Conservation (phyloP, 306 rosid genomes). For the Medicago ruthenica region DNA sequence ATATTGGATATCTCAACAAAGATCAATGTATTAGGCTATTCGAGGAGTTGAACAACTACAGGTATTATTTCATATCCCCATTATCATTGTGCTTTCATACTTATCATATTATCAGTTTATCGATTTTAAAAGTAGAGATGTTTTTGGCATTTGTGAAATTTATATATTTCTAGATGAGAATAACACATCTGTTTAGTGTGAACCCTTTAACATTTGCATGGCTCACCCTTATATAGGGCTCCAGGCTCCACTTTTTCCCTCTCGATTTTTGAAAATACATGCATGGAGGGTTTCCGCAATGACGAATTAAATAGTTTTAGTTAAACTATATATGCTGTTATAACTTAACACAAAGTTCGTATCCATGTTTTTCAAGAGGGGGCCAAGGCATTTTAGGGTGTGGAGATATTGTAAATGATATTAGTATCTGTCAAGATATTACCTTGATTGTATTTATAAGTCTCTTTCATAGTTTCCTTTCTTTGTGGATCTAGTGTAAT, state of each 20-base stretch:
- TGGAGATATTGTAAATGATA: background rate
- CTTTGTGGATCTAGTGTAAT: background rate
- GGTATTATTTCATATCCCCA: constrained; percentile 53
- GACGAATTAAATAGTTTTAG: constrained; percentile 12
- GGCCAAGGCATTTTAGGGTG: constrained; percentile 33
- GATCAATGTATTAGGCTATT: constrained; percentile 79
- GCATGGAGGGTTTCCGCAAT: background rate
- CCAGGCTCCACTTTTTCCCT: background rate
- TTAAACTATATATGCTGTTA: constrained; percentile 25
- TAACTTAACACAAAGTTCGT: background rate
- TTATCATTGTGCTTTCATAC: constrained; percentile 38
- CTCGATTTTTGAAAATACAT: background rate
- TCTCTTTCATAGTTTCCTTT: background rate
- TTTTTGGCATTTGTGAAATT: constrained; percentile 34
- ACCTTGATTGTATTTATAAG: background rate
- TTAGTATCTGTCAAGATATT: background rate
- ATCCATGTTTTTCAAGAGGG: background rate
- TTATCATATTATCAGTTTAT: constrained; percentile 34
- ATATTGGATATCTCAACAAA: constrained; percentile 63
- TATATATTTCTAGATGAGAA: constrained; percentile 14
- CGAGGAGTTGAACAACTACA: constrained; percentile 84
- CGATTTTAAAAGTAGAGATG: constrained; percentile 8
- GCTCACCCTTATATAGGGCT: background rate
- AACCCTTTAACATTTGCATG: constrained; percentile 25
- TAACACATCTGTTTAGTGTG: constrained; percentile 1